phyloP scores from a whole-genome alignment of 495 filamentous ascomycete genomes.

The Penicillium desertorum region DNA sequence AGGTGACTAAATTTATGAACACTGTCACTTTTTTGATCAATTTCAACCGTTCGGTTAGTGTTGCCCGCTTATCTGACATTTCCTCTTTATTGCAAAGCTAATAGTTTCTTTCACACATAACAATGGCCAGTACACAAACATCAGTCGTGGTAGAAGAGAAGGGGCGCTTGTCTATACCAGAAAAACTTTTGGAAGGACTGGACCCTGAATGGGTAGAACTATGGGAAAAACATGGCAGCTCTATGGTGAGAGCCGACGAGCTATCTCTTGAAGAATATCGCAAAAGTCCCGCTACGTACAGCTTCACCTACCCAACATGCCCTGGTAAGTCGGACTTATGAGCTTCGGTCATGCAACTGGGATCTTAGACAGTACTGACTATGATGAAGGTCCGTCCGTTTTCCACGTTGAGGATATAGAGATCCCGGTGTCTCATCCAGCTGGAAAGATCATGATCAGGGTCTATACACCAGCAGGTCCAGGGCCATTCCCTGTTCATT shows the following conservation, averaged over 20 bases:
- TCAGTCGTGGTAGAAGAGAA: neutral
- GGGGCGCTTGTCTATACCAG: constrained; percentile 13
- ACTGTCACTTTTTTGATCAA: neutral
- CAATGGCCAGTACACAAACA: neutral
- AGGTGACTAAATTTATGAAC: neutral
- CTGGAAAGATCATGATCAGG: constrained; percentile 41
- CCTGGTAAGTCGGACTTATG: constrained; percentile 21
- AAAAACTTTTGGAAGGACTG: constrained; percentile 16
- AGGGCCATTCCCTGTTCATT: constrained; percentile 43
- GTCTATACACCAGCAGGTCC: constrained; percentile 34
- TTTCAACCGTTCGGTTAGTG: neutral
- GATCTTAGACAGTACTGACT: neutral
- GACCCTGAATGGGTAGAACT: constrained; percentile 23
- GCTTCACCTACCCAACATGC: constrained; percentile 35
- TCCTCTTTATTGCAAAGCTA: neutral
- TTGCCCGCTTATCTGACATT: neutral
- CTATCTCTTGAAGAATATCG: constrained; percentile 37
- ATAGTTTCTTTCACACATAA: neutral
- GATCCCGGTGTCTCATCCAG: constrained; percentile 32
- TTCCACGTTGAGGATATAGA: constrained; percentile 31
- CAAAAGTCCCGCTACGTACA: constrained; percentile 34
- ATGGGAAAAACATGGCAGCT: constrained; percentile 20
- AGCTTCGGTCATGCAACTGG: neutral
- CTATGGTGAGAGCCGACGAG: constrained; percentile 22
- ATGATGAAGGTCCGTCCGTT: constrained; percentile 29